Evolutionary conservation across 768 basidiomycete species (phyloP).

Genomic region (Panus rudis): DNA sequence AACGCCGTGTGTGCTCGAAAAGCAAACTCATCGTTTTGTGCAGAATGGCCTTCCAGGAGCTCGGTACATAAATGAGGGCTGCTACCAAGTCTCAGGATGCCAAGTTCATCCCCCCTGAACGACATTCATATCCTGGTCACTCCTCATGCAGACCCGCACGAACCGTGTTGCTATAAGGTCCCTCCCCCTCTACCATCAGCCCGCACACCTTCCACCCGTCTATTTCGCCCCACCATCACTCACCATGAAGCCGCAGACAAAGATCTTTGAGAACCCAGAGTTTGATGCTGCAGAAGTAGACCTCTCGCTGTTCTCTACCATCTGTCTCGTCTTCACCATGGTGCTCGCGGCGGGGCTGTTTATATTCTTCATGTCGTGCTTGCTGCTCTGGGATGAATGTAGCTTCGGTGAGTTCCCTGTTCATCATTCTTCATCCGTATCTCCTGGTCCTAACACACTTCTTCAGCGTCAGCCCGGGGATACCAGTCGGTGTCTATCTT

Average conservation of each 20-base stretch:
- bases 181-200: neutral
- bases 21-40: too few relatives aligned
- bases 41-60: too few relatives aligned
- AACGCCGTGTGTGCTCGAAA: too few relatives aligned
- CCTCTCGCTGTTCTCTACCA: constrained; percentile 20
- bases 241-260: constrained; percentile 13
- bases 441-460: neutral
- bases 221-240: neutral
- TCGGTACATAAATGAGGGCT: too few relatives aligned
- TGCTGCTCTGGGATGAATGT: constrained; percentile 19
- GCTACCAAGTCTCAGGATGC: too few relatives aligned
- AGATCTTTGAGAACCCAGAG: constrained; percentile 18
- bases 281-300: constrained; percentile 14
- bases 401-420: constrained; percentile 11
- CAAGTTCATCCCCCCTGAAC: too few relatives aligned
- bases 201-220: neutral
- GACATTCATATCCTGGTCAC: too few relatives aligned
- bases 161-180: too few relatives aligned
- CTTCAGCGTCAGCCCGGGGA: neutral
- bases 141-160: too few relatives aligned
- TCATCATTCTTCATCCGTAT: neutral
- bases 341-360: constrained; percentile 16
- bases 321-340: constrained; percentile 19
- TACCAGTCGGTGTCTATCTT: constrained; percentile 3
- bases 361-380: constrained; percentile 16